Percentiles rank a stretch among this genome's conserved stretches.
These are phyloP conservation scores for Sporothrix luriei DNA, from an alignment of 2,329 filamentous ascomycete species.

Conservation along the genomic window DNA sequence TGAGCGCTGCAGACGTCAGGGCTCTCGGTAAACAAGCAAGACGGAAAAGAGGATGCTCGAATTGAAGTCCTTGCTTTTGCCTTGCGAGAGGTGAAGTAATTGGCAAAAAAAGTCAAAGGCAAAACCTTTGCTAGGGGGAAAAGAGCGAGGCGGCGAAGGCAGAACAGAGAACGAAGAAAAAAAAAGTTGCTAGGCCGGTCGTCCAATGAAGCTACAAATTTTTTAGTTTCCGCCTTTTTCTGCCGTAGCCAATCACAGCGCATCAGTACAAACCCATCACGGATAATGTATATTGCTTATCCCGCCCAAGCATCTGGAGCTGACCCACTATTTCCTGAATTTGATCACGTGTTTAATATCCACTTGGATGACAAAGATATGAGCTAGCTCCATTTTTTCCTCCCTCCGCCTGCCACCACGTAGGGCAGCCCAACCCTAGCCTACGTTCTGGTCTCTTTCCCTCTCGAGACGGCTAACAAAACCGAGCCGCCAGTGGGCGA, in stretches of 20 bases:
- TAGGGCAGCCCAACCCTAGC: constrained; percentile 37
- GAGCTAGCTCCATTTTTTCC: background rate
- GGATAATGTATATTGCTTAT: constrained; percentile 31
- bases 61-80: constrained; percentile 23
- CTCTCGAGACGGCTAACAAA: constrained; percentile 25
- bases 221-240: constrained; percentile 34
- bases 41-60: constrained; percentile 7
- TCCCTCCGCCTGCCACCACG: background rate
- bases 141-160: constrained; percentile 29
- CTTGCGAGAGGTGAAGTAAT: constrained; percentile 21
- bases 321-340: background rate
- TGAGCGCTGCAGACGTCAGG: background rate
- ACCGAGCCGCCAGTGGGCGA: background rate
- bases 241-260: constrained; percentile 31
- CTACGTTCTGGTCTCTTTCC: constrained; percentile 8
- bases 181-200: constrained; percentile 31
- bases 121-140: constrained; percentile 24
- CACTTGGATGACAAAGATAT: constrained; percentile 27
- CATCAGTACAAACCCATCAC: constrained; percentile 8
- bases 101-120: constrained; percentile 22
- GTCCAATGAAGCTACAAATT: constrained; percentile 31
- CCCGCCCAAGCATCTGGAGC: constrained; percentile 9
- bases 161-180: constrained; percentile 23
- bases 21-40: constrained; percentile 11
- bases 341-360: constrained; percentile 14